Evolutionary conservation across 2,329 filamentous ascomycete species (phyloP).

Genomic region (Claviceps lovelessii): DNA sequence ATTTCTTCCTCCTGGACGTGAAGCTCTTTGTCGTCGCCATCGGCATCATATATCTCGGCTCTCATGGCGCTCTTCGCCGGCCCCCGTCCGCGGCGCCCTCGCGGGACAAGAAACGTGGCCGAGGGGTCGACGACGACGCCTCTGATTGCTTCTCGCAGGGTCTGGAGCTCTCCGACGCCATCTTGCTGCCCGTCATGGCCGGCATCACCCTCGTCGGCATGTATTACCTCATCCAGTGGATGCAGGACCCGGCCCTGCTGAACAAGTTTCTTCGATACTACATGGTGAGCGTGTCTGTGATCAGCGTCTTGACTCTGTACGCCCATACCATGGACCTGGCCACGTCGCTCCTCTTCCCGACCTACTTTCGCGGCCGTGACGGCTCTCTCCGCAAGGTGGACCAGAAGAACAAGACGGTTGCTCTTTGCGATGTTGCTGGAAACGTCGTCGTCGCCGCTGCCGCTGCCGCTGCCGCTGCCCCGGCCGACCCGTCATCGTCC

Average conservation of each 20-base stretch:
- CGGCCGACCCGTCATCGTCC: neutral
- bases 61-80: conserved; percentile 71
- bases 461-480: conserved; percentile 9
- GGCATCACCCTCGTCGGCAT: conserved; percentile 57
- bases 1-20: conserved; percentile 30
- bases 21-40: conserved; percentile 51
- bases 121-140: conserved; percentile 33
- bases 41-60: conserved; percentile 69
- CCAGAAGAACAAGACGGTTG: conserved; percentile 24
- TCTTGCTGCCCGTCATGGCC: conserved; percentile 71
- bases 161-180: conserved; percentile 57
- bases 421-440: conserved; percentile 21
- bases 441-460: conserved; percentile 13
- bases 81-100: conserved; percentile 62
- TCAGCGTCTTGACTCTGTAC: conserved; percentile 58
- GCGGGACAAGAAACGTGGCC: conserved; percentile 31
- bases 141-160: conserved; percentile 29
- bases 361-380: conserved; percentile 41
- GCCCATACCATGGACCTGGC: conserved; percentile 55
- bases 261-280: conserved; percentile 76
- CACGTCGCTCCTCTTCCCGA: conserved; percentile 58
- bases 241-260: conserved; percentile 65
- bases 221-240: conserved; percentile 81
- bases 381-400: conserved; percentile 33
- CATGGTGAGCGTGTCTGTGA: conserved; percentile 67